Percentiles rank a stretch among this genome's conserved stretches.
phyloP scores from a whole-genome alignment of 176 grass and related monocot species.

The Alopecurus myosuroides region DNA sequence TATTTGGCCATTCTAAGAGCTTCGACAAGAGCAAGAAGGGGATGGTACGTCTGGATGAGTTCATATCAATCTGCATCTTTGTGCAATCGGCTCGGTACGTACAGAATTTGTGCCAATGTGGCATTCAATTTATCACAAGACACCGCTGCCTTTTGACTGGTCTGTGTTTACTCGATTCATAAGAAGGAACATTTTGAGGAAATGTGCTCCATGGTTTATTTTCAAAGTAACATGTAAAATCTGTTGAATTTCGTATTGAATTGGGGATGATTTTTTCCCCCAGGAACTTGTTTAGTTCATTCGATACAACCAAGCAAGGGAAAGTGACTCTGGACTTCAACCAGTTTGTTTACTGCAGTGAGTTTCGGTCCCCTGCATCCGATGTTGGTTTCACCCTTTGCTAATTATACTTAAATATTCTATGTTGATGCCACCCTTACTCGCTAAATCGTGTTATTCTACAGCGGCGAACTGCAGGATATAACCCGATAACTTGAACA shows the following conservation, averaged over 20 bases:
- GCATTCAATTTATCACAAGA: neutral
- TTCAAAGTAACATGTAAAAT: neutral
- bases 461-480: conserved; percentile 81
- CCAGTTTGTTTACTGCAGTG: conserved; percentile 84
- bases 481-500: conserved; percentile 18
- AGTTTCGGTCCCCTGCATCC: conserved; percentile 38
- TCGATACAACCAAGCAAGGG: conserved; percentile 75
- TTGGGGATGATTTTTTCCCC: too few relatives aligned
- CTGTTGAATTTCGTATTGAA: neutral
- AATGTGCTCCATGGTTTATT: neutral
- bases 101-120: neutral
- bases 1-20: conserved; percentile 39
- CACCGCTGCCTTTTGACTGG: too few relatives aligned
- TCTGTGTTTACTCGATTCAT: neutral
- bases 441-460: too few relatives aligned
- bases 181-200: neutral
- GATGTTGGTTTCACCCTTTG: too few relatives aligned
- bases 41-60: conserved; percentile 72
- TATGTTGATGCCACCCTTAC: too few relatives aligned
- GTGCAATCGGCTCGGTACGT: conserved; percentile 82
- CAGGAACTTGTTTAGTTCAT: conserved; percentile 83
- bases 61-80: conserved; percentile 88
- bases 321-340: conserved; percentile 86
- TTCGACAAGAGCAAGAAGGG: conserved; percentile 92
- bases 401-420: too few relatives aligned